A percentile compares a stretch with the other conserved stretches of the same genome.
Evolutionary conservation across 2,329 filamentous ascomycete species (phyloP).

Genomic region (Venturia aucupariae): DNA sequence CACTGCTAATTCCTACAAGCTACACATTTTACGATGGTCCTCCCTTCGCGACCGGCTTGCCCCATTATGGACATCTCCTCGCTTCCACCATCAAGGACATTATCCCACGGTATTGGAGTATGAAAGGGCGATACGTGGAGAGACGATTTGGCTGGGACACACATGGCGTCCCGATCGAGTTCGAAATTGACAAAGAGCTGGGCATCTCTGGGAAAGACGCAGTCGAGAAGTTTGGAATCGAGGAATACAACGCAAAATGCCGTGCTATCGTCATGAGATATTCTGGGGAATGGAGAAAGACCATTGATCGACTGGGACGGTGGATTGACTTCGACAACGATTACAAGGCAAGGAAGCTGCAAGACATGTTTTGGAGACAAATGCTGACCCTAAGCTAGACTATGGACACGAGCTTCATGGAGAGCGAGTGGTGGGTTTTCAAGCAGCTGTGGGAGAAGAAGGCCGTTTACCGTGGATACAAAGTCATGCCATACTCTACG

Average conservation of each 20-base stretch:
- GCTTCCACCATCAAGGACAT: conserved; percentile 96
- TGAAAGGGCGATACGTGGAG: conserved; percentile 91
- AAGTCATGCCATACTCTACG: conserved; percentile 93
- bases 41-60: conserved; percentile 46
- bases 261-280: conserved; percentile 89
- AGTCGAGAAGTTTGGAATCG: conserved; percentile 76
- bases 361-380: background rate
- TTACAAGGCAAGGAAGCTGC: conserved; percentile 59
- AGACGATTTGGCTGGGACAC: conserved; percentile 93
- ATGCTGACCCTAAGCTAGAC: conserved; percentile 43
- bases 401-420: conserved; percentile 94
- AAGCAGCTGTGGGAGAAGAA: conserved; percentile 87
- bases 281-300: conserved; percentile 75
- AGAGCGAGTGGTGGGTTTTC: conserved; percentile 94
- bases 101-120: conserved; percentile 92
- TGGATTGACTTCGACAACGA: conserved; percentile 99
- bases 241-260: conserved; percentile 86
- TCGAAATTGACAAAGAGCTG: conserved; percentile 95
- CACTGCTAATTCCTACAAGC: background rate
- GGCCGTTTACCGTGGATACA: conserved; percentile 79
- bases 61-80: conserved; percentile 67
- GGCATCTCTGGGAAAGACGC: conserved; percentile 81
- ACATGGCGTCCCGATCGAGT: conserved; percentile 88
- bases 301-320: conserved; percentile 78
- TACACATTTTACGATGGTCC: conserved; percentile 88